A percentile compares a stretch with the other conserved stretches of the same genome.
These are phyloP conservation scores for Blepharisma japonicum DNA, from an alignment of 73 alveolate genomes.

Conservation along the genomic window DNA sequence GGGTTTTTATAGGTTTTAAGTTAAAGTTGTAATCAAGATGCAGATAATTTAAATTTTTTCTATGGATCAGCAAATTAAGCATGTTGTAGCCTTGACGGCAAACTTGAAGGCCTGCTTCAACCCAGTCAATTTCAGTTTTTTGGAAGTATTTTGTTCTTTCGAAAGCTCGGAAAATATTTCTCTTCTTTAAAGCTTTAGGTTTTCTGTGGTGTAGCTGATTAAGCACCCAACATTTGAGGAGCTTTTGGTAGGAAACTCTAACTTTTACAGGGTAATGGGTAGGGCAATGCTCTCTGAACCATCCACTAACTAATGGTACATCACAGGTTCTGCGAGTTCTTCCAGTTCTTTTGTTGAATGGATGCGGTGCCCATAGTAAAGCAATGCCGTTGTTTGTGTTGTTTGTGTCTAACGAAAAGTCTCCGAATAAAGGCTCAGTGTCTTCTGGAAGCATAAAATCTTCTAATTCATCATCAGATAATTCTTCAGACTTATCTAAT, in stretches of 20 bases:
- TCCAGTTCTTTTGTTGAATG: slow-evolving; percentile 98
- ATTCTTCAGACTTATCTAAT: background rate
- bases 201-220: slow-evolving; percentile 93
- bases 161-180: slow-evolving; percentile 95
- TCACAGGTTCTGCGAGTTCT: slow-evolving; percentile 97
- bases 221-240: slow-evolving; percentile 98
- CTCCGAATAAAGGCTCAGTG: slow-evolving; percentile 82
- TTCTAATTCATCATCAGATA: slow-evolving; percentile 65
- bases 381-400: slow-evolving; percentile 92
- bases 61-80: slow-evolving; percentile 98
- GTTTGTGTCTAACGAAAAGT: slow-evolving; percentile 90
- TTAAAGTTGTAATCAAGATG: slow-evolving; percentile 99
- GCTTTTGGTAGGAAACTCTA: slow-evolving; percentile 98
- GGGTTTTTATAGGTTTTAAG: slow-evolving; percentile 99
- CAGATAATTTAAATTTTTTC: slow-evolving; percentile 98
- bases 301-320: slow-evolving; percentile 95
- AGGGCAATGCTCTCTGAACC: slow-evolving; percentile 99
- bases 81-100: slow-evolving; percentile 99
- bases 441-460: slow-evolving; percentile 64
- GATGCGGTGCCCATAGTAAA: slow-evolving; percentile 99
- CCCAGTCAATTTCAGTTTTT: slow-evolving; percentile 99
- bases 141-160: slow-evolving; percentile 98
- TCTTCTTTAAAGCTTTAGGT: slow-evolving; percentile 95
- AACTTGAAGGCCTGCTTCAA: slow-evolving; percentile 99
- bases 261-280: slow-evolving; percentile 98